Percentiles rank a stretch among this genome's conserved stretches.
Conservation (phyloP, 2,329 filamentous ascomycete species). For the Alternaria tenuissima region DNA sequence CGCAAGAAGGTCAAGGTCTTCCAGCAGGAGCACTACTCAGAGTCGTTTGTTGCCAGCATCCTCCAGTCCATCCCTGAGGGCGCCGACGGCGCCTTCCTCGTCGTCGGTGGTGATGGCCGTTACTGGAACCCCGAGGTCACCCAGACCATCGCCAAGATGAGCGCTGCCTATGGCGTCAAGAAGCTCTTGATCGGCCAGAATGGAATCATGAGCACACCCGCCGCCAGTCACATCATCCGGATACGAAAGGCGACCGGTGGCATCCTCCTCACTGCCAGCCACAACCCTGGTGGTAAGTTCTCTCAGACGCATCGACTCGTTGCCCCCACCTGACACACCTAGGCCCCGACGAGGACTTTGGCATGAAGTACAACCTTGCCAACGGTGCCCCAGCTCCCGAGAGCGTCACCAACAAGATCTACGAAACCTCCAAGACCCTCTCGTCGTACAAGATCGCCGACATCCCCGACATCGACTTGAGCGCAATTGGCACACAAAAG, state of each 20-base stretch:
- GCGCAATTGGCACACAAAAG: slow-evolving; percentile 80
- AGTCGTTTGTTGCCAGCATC: slow-evolving; percentile 93
- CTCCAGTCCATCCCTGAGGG: slow-evolving; percentile 97
- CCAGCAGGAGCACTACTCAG: slow-evolving; percentile 93
- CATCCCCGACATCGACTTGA: slow-evolving; percentile 85
- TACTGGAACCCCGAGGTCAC: slow-evolving; percentile 98
- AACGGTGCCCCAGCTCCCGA: slow-evolving; percentile 97
- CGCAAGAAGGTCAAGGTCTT: slow-evolving; percentile 99
- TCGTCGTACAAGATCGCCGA: slow-evolving; percentile 91
- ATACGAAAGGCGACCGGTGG: slow-evolving; percentile 95
- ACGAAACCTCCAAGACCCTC: slow-evolving; percentile 86
- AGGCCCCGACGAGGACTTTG: slow-evolving; percentile 95
- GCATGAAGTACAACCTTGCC: slow-evolving; percentile 99
- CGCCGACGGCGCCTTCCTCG: slow-evolving; percentile 84
- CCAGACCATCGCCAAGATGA: slow-evolving; percentile 96
- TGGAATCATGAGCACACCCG: slow-evolving; percentile 95
- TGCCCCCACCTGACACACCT: not conserved
- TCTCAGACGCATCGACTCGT: not conserved
- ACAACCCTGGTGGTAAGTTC: slow-evolving; percentile 91
- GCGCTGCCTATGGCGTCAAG: slow-evolving; percentile 96
- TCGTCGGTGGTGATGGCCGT: slow-evolving; percentile 96
- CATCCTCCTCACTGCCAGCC: slow-evolving; percentile 94
- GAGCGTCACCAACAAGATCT: slow-evolving; percentile 98
- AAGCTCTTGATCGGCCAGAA: slow-evolving; percentile 96
- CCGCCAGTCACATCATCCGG: slow-evolving; percentile 94